Base-by-base conservation (phyloP, 2,329 filamentous ascomycete species). In the Aphanocladium album region DNA sequence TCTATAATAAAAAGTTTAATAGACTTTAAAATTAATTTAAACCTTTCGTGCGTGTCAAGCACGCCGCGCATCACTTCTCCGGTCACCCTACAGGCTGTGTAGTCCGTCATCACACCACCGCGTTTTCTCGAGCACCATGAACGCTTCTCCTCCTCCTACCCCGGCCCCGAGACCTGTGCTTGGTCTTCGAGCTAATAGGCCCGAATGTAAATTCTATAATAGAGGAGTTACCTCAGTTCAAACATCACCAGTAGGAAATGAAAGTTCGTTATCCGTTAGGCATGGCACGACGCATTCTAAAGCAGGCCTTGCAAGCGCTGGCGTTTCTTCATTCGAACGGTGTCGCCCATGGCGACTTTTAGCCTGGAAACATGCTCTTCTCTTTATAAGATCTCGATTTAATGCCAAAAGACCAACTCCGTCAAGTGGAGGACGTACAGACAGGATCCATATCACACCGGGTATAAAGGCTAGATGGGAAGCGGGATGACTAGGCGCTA, bases 281-380 rank as follows among this genome's bases (percentile, higher is more conserved):
- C 61, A 73, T 79, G 62, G 76, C 77, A 14, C 79, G 76, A 66
- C 60, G 33, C 19, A 75, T 77, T 67, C 69, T 75, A 12, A 74
- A 74, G 60, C 75, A 78, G 65, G 67, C 69, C 57, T 63, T 79
- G 33, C 62, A 70, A 39, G 73, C 72, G 43, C 67, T 79, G 46
- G 67, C 68, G 49, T 66, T 69, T 64, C 67, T 80, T n/a, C 75
- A 79, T 56, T 62, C 71, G 43, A 68, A 72, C 37, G 69, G 70
- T 21, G 71, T 79, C 62, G 70, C 70, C 41, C 74, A 79, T 67
- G 74, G 76, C 63, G 76, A 75, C 52, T 68, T 75, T 33, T 72
- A 74, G 50, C 72, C 72, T 16, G 73, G 72, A 46, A 75, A 75
- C 62, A 68, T 75, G 61, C 71, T 76, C 47, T 74, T 75, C 57